Evolutionary conservation across 164 flowering plant genomes (phyloP).

Genomic region (Chloranthus sessilifolius): DNA sequence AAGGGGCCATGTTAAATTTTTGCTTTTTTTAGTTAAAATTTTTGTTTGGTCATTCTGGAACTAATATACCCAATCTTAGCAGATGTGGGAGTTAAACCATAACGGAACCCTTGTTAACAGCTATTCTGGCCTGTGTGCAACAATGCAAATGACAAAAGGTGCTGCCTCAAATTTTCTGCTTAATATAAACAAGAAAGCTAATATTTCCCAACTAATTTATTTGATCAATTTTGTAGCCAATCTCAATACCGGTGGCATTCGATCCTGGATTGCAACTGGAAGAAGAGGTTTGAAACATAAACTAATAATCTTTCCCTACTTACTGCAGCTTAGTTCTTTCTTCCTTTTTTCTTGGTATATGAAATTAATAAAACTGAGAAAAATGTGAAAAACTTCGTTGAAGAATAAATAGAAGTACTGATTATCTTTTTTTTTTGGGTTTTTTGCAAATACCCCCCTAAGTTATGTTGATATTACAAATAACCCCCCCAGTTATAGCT

Average conservation of each 20-base stretch:
- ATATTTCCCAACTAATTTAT: neutral
- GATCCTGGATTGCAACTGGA: conserved; percentile 89
- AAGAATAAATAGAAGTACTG: neutral
- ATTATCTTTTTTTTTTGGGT: neutral
- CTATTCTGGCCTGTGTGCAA: conserved; percentile 77
- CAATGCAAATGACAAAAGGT: conserved; percentile 44
- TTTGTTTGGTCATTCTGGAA: no score
- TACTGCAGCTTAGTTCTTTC: neutral
- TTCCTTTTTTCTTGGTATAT: neutral
- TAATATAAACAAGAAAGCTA: neutral
- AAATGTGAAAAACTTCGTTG: neutral
- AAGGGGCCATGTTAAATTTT: no score
- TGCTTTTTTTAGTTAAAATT: no score
- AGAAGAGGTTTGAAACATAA: conserved; percentile 38
- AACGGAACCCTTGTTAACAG: conserved; percentile 58
- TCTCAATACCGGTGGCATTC: conserved; percentile 36
- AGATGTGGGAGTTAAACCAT: conserved; percentile 67
- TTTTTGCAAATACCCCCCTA: no score
- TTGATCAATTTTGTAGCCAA: conserved; percentile 32
- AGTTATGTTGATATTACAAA: no score
- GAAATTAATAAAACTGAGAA: neutral
- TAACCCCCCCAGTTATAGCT: no score
- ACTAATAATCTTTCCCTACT: neutral
- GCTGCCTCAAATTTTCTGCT: conserved; percentile 1
- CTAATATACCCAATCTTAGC: conserved; percentile 15